Conservation (phyloP, 129 eudicot species). For the Centaurea solstitialis region DNA sequence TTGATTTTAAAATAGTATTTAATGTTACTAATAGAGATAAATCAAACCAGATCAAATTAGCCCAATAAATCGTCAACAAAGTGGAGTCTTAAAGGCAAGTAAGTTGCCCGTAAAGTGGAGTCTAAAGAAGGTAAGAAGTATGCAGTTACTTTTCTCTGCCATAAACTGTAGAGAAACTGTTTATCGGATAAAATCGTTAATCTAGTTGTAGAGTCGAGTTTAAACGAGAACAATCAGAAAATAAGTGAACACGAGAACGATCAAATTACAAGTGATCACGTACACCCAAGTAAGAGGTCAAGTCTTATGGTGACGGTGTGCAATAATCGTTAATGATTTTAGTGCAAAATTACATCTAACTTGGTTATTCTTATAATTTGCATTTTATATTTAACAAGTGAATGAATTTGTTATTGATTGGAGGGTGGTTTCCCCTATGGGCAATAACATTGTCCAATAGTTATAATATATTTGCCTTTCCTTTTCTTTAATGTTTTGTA, state of each 20-base stretch:
- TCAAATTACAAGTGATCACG: too few species aligned
- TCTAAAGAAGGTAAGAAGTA: not conserved
- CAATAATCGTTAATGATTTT: too few species aligned
- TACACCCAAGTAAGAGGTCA: too few species aligned
- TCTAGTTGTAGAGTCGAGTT: too few species aligned
- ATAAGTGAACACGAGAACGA: too few species aligned
- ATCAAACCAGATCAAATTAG: not conserved
- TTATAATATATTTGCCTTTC: not conserved
- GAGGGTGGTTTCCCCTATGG: constrained; percentile 33
- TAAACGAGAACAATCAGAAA: too few species aligned
- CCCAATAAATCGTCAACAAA: not conserved
- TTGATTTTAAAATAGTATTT: not conserved
- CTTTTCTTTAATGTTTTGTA: constrained; percentile 1
- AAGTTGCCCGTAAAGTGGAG: not conserved
- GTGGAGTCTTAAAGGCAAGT: too few species aligned
- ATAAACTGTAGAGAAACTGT: too few species aligned
- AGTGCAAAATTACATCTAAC: too few species aligned
- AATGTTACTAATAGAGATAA: not conserved
- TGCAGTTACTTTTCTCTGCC: not conserved
- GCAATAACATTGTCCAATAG: constrained; percentile 26
- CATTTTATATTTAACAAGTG: not conserved
- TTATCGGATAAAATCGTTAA: too few species aligned
- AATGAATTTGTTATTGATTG: not conserved
- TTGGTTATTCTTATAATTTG: too few species aligned
- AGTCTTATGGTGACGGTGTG: too few species aligned